These are phyloP conservation scores for Coemansia sp. DNA, from an alignment of 192 early-diverging fungal species.

Conservation along the genomic window DNA sequence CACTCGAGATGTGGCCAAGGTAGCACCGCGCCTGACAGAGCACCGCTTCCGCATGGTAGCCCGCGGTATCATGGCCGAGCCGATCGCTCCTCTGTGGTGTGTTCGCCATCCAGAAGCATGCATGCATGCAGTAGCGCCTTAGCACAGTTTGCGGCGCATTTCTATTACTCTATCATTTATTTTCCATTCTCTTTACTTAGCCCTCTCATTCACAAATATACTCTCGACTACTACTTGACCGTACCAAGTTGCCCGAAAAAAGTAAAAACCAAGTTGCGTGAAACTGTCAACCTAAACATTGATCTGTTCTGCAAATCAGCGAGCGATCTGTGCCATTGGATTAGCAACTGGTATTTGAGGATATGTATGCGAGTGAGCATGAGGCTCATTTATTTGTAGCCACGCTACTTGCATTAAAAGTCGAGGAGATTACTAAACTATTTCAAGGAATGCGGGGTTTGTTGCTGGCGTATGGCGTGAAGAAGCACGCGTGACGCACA, in stretches of 20 bases:
- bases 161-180: not conserved
- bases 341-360: not conserved
- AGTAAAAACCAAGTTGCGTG: not conserved
- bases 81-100: slow-evolving; percentile 74
- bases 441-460: not conserved
- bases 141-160: not conserved
- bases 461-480: not conserved
- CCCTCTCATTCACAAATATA: not conserved
- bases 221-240: not conserved
- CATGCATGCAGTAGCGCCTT: slow-evolving; percentile 21
- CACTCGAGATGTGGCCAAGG: slow-evolving; percentile 62
- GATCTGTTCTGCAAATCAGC: not conserved
- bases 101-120: slow-evolving; percentile 60
- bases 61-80: slow-evolving; percentile 67
- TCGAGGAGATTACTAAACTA: not conserved
- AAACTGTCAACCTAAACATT: not conserved
- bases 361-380: not conserved
- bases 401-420: not conserved
- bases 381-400: not conserved
- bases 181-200: not conserved
- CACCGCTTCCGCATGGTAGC: slow-evolving; percentile 70
- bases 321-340: not conserved
- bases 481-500: not conserved
- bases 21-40: slow-evolving; percentile 68
- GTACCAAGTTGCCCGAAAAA: not conserved